Evolutionary conservation across 495 filamentous ascomycete species (phyloP).

Genomic region (Penicillium riverlandense): DNA sequence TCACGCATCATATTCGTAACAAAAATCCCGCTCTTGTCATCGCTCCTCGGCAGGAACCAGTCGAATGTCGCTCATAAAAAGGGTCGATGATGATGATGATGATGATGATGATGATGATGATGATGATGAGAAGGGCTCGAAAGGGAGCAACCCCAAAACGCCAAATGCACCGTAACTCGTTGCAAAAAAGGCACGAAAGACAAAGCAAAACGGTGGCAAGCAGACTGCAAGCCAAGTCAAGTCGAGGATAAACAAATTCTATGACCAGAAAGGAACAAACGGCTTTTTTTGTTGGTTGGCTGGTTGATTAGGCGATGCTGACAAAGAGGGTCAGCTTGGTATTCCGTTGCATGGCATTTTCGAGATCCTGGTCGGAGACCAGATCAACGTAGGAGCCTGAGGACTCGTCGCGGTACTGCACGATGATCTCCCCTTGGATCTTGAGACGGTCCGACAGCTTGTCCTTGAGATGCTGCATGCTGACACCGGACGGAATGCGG

Average conservation of each 20-base stretch:
- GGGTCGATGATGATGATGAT: conserved; percentile 4
- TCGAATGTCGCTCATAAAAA: conserved; percentile 15
- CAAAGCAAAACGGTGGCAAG: conserved; percentile 5
- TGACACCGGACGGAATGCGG: conserved; percentile 73
- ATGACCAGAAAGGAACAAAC: neutral
- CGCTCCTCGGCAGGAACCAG: conserved; percentile 6
- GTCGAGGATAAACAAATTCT: too few species aligned
- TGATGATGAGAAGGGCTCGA: conserved; percentile 5
- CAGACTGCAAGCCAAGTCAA: too few species aligned
- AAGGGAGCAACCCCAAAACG: conserved; percentile 14
- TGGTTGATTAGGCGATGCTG: conserved; percentile 35
- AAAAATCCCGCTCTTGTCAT: conserved; percentile 9
- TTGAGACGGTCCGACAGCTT: conserved; percentile 72
- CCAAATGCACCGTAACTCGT: conserved; percentile 18
- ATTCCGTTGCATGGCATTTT: conserved; percentile 72
- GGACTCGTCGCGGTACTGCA: conserved; percentile 84
- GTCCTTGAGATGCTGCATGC: conserved; percentile 71
- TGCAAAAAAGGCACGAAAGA: conserved; percentile 14
- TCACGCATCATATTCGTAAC: conserved; percentile 23
- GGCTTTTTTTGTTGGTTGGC: conserved; percentile 4
- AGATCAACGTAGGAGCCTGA: conserved; percentile 67
- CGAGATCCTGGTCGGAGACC: conserved; percentile 71
- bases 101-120: conserved; percentile 6
- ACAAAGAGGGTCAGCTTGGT: conserved; percentile 81
- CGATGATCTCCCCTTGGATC: conserved; percentile 61